A percentile compares a stretch with the other conserved stretches of the same genome.
Evolutionary conservation across 371 early-diverging fungal genomes (phyloP).

Genomic region (Mucor circinelloides): DNA sequence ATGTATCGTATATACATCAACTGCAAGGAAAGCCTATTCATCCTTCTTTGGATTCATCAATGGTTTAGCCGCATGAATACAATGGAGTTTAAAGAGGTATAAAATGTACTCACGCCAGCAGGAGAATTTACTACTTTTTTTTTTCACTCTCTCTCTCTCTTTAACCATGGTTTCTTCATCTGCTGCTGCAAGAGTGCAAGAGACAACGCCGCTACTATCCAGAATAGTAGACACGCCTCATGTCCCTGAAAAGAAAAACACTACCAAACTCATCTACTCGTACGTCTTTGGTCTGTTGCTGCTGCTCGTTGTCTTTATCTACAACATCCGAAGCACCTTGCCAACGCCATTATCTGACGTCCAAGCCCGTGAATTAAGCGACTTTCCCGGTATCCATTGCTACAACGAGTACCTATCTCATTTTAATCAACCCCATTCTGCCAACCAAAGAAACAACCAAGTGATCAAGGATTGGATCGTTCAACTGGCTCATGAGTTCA

Average conservation of each 20-base stretch:
- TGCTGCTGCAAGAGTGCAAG: background rate
- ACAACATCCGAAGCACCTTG: constrained; percentile 31
- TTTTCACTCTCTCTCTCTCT: background rate
- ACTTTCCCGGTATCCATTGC: constrained; percentile 55
- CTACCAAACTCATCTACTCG: constrained; percentile 16
- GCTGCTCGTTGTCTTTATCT: constrained; percentile 17
- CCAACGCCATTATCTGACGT: constrained; percentile 51
- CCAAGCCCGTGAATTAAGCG: constrained; percentile 35
- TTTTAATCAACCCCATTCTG: constrained; percentile 58
- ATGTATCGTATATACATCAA: background rate
- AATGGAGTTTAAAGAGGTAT: background rate
- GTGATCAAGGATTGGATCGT: constrained; percentile 43
- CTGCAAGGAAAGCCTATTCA: background rate
- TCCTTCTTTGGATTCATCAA: background rate
- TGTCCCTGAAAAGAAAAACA: constrained; percentile 3
- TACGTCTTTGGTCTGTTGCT: constrained; percentile 25
- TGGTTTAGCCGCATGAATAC: constrained; percentile 2
- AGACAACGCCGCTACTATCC: constrained; percentile 10
- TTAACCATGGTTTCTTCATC: constrained; percentile 1
- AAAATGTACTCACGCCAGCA: background rate
- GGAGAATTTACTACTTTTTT: constrained; percentile 2
- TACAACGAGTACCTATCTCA: constrained; percentile 54
- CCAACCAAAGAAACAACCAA: constrained; percentile 52
- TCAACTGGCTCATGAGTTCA: constrained; percentile 38
- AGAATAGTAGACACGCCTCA: constrained; percentile 11